Evolutionary conservation across 805 yeast genomes (phyloP).

Genomic region (Helenozyma rhizophorensis): DNA sequence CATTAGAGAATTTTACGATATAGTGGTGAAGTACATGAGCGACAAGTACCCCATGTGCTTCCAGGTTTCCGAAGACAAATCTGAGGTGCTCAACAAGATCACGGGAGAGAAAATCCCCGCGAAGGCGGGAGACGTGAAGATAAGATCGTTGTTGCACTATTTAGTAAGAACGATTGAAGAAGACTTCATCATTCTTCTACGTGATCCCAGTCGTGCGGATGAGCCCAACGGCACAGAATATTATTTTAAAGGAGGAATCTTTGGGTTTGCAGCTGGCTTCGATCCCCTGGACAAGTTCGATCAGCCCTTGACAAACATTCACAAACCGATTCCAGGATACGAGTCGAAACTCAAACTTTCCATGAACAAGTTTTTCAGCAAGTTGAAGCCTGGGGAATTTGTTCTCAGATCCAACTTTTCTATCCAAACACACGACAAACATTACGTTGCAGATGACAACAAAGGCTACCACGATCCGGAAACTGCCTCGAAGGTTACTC

Average conservation of each 20-base stretch:
- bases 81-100: conserved; percentile 23
- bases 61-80: conserved; percentile 9
- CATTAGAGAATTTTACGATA: conserved; percentile 30
- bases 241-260: conserved; percentile 39
- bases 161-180: conserved; percentile 34
- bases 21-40: conserved; percentile 28
- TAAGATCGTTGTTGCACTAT: conserved; percentile 17
- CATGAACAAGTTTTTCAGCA: conserved; percentile 38
- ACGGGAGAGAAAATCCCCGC: conserved; percentile 22
- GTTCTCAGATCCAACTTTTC: conserved; percentile 40
- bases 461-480: conserved; percentile 34
- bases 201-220: conserved; percentile 25
- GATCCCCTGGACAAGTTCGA: conserved; percentile 35
- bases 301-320: conserved; percentile 34
- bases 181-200: conserved; percentile 36
- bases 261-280: conserved; percentile 45
- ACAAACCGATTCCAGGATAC: conserved; percentile 41
- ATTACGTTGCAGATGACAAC: conserved; percentile 35
- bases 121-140: conserved; percentile 2
- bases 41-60: conserved; percentile 39
- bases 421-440: conserved; percentile 29
- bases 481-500: conserved; percentile 20
- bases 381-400: conserved; percentile 32
- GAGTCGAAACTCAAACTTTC: conserved; percentile 34
- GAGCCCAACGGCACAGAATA: conserved; percentile 34